These are phyloP conservation scores for Metschnikowia kunwiensis DNA, from an alignment of 805 yeast genomes.

Conservation along the genomic window DNA sequence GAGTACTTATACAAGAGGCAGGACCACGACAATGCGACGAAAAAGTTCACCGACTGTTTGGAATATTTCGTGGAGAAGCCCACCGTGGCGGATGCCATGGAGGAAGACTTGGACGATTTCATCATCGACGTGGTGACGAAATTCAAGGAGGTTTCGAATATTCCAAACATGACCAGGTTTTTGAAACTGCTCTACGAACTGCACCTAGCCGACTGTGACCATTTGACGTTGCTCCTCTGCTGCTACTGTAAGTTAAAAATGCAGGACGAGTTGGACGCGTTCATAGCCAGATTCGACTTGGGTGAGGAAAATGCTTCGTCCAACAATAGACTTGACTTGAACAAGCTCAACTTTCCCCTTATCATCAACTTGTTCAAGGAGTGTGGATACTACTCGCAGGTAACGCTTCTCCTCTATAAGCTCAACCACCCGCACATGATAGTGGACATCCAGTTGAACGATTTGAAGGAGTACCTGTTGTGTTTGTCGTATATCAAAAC, in stretches of 20 bases:
- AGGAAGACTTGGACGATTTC: conserved; percentile 22
- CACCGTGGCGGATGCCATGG: conserved; percentile 1
- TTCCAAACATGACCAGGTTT: conserved; percentile 59
- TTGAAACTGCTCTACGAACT: conserved; percentile 56
- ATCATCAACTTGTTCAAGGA: conserved; percentile 71
- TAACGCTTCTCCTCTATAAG: conserved; percentile 64
- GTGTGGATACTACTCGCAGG: conserved; percentile 62
- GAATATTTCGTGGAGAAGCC: conserved; percentile 18
- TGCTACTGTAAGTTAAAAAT: conserved; percentile 75
- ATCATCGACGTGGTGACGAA: conserved; percentile 75
- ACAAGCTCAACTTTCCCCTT: conserved; percentile 50
- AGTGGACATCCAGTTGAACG: conserved; percentile 70
- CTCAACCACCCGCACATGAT: conserved; percentile 71
- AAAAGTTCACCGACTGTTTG: conserved; percentile 59
- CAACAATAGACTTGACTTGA: conserved; percentile 10
- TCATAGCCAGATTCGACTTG: conserved; percentile 45
- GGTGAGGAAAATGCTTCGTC: conserved; percentile 13
- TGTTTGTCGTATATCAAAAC: conserved; percentile 67
- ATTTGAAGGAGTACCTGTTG: conserved; percentile 55
- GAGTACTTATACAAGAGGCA: conserved; percentile 67
- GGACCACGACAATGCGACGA: conserved; percentile 65
- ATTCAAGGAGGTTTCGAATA: conserved; percentile 74
- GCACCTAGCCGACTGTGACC: conserved; percentile 67
- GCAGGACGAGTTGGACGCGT: conserved; percentile 52
- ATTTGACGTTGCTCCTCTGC: conserved; percentile 73